These are phyloP conservation scores for Sordariomycetes sp. DNA, from an alignment of 2,329 filamentous ascomycete species.

Conservation along the genomic window DNA sequence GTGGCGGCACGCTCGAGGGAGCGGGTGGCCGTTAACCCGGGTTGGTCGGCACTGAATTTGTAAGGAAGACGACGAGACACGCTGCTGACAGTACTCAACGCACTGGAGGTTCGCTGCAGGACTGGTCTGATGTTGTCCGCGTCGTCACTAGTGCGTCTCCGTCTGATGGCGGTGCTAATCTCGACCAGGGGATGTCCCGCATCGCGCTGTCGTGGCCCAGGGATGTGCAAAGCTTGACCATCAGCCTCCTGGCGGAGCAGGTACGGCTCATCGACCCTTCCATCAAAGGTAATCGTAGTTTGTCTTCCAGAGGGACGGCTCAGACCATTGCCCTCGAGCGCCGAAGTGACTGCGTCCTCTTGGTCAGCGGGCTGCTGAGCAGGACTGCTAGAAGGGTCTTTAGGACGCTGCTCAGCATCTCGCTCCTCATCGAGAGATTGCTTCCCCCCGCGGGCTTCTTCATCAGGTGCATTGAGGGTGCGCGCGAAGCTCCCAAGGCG, in stretches of 20 bases:
- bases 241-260: not conserved
- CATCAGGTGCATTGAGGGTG: conserved; percentile 49
- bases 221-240: not conserved
- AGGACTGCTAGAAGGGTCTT: not conserved
- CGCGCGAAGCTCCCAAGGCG: conserved; percentile 76
- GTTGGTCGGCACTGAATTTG: too few relatives aligned
- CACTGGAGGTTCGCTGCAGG: too few relatives aligned
- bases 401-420: not conserved
- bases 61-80: too few relatives aligned
- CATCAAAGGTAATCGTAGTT: not conserved
- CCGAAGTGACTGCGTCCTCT: not conserved
- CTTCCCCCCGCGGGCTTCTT: conserved; percentile 36
- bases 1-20: not conserved
- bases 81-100: too few relatives aligned
- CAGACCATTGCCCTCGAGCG: not conserved
- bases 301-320: not conserved
- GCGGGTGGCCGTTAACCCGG: too few relatives aligned
- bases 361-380: not conserved
- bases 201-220: not conserved
- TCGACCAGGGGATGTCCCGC: not conserved
- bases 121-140: too few relatives aligned
- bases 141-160: too few relatives aligned
- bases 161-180: not conserved
- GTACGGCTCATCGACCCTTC: not conserved
- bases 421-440: not conserved